phyloP scores from a whole-genome alignment of 768 basidiomycete genomes.

The Saitozyma sp. region DNA sequence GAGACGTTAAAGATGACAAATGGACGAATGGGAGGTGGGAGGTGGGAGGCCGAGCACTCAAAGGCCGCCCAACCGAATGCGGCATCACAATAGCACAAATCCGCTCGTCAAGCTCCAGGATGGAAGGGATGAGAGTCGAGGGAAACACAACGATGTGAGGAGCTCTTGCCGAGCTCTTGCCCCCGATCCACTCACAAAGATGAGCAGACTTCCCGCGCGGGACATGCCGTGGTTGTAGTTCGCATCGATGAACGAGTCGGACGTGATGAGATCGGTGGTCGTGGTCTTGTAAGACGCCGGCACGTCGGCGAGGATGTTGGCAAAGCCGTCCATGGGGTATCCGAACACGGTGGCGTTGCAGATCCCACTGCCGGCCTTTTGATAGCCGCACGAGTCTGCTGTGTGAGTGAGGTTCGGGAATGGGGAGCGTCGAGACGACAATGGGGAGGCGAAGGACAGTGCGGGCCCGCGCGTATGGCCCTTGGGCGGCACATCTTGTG shows the following conservation, averaged over 20 bases:
- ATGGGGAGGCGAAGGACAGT: neutral
- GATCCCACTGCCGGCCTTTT: slow-evolving; percentile 38
- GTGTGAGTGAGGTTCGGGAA: neutral
- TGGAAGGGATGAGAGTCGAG: neutral
- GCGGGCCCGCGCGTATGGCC: neutral
- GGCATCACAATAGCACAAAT: neutral
- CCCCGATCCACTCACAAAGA: slow-evolving; percentile 37
- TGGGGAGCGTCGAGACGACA: neutral
- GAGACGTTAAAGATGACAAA: too few relatives aligned
- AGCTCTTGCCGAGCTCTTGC: too few relatives aligned
- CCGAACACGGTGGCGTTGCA: slow-evolving; percentile 47
- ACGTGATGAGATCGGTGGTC: slow-evolving; percentile 33
- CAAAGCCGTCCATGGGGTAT: slow-evolving; percentile 41
- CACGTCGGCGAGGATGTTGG: slow-evolving; percentile 38
- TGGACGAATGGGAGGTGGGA: too few relatives aligned
- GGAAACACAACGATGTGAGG: too few relatives aligned
- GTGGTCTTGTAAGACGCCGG: slow-evolving; percentile 31
- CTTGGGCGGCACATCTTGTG: neutral
- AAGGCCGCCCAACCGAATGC: neutral
- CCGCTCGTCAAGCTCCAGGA: neutral
- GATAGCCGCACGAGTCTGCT: slow-evolving; percentile 45
- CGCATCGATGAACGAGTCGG: slow-evolving; percentile 31
- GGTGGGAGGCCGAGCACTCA: too few relatives aligned
- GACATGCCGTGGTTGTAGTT: slow-evolving; percentile 36
- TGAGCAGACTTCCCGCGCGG: slow-evolving; percentile 37